Base-by-base conservation (phyloP, 768 basidiomycete genomes). In the Xerocomus spinulosus region DNA sequence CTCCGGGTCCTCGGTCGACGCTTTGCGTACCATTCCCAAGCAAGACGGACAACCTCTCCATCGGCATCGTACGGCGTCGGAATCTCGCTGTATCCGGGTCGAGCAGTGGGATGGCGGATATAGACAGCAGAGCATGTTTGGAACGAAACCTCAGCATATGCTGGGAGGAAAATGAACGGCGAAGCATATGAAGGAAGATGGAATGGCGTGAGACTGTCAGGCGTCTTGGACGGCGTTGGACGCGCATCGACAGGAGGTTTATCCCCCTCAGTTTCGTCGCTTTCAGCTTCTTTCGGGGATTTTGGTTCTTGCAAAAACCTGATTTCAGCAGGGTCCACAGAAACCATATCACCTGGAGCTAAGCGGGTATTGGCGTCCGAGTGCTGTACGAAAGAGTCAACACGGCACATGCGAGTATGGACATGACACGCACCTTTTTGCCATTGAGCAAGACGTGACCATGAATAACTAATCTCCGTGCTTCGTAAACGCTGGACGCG, bases 51-150 rank as follows among this genome's bases (percentile, higher is more conserved):
- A 12, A 96, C 75, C 54, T 94, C 89, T 15, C 96, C 96, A 59
- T 96, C 94, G 0, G 96, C 93, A 53, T 94, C 92, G 67, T 87
- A 98, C 3, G 96, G 96, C 4, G 89, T 90, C 6, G 95, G 92
- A 30, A 99, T 87, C 68, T 99, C 96, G 14, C 87, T 90, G 70
- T 95, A 93, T 6, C 89, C 89, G 0, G 93, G 91, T n/a, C 92
- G 82, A 0, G 95, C 96, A 0, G 94, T 96, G 8, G 96, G 96
- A 60, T 98, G 92, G 30, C 96, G 88, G 26, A 98, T 81, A 64
- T 95, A 98, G 43, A 97, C 74, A 13, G 85, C 85, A 2, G 93
- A 91, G 67, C 95, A 97, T 9, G 92, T 92, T 39, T 78, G 61
- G 74, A 88, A 97, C 48, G 84, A 87, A 12, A 83, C 80, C 56